Conservation (phyloP, 805 yeast genomes). For the Sungouiella thailandica region DNA sequence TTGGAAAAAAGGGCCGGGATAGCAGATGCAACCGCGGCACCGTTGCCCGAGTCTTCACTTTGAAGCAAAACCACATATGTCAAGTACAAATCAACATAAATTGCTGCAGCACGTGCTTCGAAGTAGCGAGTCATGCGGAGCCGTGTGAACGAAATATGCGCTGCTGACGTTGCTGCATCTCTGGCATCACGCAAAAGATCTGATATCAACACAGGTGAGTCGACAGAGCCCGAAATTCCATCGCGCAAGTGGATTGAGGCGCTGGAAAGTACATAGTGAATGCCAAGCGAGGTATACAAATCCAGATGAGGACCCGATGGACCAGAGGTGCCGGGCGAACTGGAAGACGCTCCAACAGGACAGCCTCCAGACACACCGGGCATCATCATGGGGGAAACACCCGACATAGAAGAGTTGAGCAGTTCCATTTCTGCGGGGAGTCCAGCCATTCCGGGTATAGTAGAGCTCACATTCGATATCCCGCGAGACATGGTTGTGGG, state of each 20-base stretch:
- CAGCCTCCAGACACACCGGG: too few species aligned
- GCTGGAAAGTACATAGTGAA: constrained; percentile 27
- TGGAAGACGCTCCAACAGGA: not conserved
- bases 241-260: constrained; percentile 12
- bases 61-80: constrained; percentile 29
- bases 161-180: constrained; percentile 23
- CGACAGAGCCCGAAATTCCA: constrained; percentile 8
- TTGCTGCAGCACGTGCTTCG: constrained; percentile 15
- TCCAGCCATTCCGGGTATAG: too few species aligned
- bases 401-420: too few species aligned
- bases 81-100: constrained; percentile 26
- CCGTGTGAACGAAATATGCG: constrained; percentile 13
- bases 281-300: constrained; percentile 17
- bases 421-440: not conserved
- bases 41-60: constrained; percentile 26
- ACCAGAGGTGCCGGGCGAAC: not conserved
- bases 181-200: constrained; percentile 19
- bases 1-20: constrained; percentile 16
- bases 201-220: constrained; percentile 11
- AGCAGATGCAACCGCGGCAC: constrained; percentile 6
- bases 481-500: too few species aligned
- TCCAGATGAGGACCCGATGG: constrained; percentile 8
- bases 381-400: too few species aligned
- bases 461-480: too few species aligned
- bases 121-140: constrained; percentile 9